A percentile compares a stretch with the other conserved stretches of the same genome.
Evolutionary conservation across 2,329 filamentous ascomycete species (phyloP).

Genomic region (Nannizziopsis barbatae): DNA sequence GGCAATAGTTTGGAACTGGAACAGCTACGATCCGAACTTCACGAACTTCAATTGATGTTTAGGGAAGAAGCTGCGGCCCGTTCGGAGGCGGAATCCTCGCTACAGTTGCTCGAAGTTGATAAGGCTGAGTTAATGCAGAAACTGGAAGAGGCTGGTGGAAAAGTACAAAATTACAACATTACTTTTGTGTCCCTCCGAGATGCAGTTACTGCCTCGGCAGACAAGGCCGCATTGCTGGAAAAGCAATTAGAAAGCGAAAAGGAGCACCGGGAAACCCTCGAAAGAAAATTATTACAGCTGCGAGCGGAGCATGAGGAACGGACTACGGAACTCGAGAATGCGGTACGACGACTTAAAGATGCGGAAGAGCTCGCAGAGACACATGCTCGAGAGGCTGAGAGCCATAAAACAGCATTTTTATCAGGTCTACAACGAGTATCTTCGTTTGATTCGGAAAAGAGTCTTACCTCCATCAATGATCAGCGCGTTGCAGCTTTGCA

Average conservation of each 20-base stretch:
- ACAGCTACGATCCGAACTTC: constrained; percentile 71
- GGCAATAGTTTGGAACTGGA: constrained; percentile 76
- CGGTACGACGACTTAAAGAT: constrained; percentile 64
- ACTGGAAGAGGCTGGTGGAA: constrained; percentile 55
- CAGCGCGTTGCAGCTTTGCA: constrained; percentile 61
- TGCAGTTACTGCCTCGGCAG: constrained; percentile 66
- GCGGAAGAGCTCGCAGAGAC: constrained; percentile 80
- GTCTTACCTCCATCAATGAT: constrained; percentile 41
- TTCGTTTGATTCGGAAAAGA: constrained; percentile 30
- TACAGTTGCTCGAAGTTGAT: constrained; percentile 71
- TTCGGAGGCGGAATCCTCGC: constrained; percentile 62
- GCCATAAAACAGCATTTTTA: constrained; percentile 72
- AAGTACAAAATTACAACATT: constrained; percentile 56
- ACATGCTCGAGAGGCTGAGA: constrained; percentile 74
- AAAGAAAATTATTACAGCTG: constrained; percentile 64
- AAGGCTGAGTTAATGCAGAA: constrained; percentile 64
- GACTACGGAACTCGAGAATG: constrained; percentile 63
- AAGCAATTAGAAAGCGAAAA: constrained; percentile 70
- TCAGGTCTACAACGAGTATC: constrained; percentile 67
- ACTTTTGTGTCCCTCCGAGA: constrained; percentile 65
- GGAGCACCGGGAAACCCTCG: constrained; percentile 58
- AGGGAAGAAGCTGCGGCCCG: constrained; percentile 70
- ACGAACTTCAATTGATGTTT: constrained; percentile 63
- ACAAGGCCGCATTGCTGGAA: constrained; percentile 66
- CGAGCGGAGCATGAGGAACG: constrained; percentile 73